Conservation (phyloP, 1,284 basidiomycete genomes). For the Sanghuangporus sanghuang region DNA sequence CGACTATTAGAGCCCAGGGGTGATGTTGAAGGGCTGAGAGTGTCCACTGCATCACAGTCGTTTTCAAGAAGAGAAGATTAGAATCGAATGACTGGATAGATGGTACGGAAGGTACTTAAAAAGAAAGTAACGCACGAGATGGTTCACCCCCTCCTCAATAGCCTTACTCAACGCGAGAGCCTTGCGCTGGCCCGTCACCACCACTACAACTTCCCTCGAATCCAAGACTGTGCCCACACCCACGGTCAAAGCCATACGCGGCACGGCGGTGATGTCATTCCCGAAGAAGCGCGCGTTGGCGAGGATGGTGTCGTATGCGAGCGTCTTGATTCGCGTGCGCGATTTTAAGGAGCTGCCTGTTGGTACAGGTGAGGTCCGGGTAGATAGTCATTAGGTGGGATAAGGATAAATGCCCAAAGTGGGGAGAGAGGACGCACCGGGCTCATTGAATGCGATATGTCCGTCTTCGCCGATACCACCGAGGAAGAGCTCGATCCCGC, state of each 20-base stretch:
- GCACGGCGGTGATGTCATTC: conserved; percentile 72
- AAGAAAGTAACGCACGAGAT: conserved; percentile 46
- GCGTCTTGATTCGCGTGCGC: conserved; percentile 87
- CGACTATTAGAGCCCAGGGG: conserved; percentile 83
- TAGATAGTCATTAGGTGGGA: neutral
- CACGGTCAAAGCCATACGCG: conserved; percentile 87
- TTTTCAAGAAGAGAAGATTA: neutral
- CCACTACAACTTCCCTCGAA: conserved; percentile 76
- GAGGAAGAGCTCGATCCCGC: conserved; percentile 88
- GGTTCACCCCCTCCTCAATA: conserved; percentile 85
- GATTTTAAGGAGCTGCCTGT: conserved; percentile 76
- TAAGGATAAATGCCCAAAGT: neutral
- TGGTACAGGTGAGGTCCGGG: neutral
- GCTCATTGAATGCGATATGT: conserved; percentile 91
- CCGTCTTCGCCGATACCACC: conserved; percentile 93
- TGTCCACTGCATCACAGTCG: conserved; percentile 54
- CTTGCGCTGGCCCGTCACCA: conserved; percentile 86
- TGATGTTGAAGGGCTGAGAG: conserved; percentile 80
- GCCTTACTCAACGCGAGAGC: conserved; percentile 81
- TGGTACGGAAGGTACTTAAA: neutral
- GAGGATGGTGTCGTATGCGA: conserved; percentile 89
- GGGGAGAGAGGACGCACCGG: conserved; percentile 38
- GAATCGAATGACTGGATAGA: neutral
- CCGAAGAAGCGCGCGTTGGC: conserved; percentile 91
- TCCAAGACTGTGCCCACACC: conserved; percentile 87